Evolutionary conservation across 306 rosid species (phyloP).

Genomic region (Arachis hypogaea): DNA sequence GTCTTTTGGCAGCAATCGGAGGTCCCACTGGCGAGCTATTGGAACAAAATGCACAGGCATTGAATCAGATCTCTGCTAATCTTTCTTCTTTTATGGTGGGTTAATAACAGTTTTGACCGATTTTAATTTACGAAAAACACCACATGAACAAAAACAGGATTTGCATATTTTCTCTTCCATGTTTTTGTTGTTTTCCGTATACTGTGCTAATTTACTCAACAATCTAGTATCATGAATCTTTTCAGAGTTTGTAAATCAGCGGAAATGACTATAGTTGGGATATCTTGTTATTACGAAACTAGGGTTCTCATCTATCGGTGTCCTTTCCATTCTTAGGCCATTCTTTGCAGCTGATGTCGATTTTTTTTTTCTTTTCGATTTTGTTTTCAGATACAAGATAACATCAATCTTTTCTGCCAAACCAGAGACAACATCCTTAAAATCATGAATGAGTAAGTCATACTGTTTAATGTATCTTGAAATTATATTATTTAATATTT

Average conservation of each 20-base stretch:
- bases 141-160: background rate
- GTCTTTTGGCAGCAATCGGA: constrained; percentile 53
- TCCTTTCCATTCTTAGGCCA: constrained; percentile 23
- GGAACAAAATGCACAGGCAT: constrained; percentile 54
- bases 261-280: background rate
- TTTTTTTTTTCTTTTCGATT: constrained; percentile 29
- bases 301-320: constrained; percentile 3
- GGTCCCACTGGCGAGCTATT: constrained; percentile 62
- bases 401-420: constrained; percentile 82
- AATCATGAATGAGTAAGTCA: constrained; percentile 82
- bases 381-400: constrained; percentile 78
- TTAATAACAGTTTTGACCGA: constrained; percentile 13
- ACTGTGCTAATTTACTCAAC: constrained; percentile 23
- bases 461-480: constrained; percentile 17
- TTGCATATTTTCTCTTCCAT: background rate
- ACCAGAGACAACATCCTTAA: constrained; percentile 77
- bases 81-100: constrained; percentile 53
- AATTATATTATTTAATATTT: background rate
- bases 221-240: constrained; percentile 6
- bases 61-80: constrained; percentile 57
- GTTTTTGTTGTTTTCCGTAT: background rate
- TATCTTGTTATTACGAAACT: constrained; percentile 28
- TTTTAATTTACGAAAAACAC: constrained; percentile 4
- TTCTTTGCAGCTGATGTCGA: constrained; percentile 27
- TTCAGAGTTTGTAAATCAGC: constrained; percentile 10